These are phyloP conservation scores for Solanum chiquidenum DNA, from an alignment of 257 asterid species.

Conservation along the genomic window DNA sequence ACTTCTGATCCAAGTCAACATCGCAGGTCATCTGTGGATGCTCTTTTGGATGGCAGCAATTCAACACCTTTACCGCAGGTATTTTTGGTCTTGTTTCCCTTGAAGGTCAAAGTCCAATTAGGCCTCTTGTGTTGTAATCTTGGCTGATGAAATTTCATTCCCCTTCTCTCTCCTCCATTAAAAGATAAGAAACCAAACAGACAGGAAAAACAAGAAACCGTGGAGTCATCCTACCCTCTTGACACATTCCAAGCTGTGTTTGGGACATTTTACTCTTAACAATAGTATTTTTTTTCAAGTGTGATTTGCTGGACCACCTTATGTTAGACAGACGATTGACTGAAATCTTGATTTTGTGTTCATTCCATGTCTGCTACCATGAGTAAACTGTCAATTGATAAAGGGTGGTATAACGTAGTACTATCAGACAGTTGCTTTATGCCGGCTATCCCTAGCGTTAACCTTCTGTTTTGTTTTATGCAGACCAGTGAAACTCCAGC, in stretches of 20 bases:
- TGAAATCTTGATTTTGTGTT: neutral
- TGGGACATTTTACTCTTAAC: neutral
- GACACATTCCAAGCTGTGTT: neutral
- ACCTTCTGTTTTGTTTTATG: conserved; percentile 9
- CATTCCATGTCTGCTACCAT: neutral
- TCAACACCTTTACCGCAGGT: conserved; percentile 60
- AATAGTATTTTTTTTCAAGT: neutral
- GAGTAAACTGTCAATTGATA: neutral
- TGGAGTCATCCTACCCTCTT: neutral
- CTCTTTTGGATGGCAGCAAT: conserved; percentile 54
- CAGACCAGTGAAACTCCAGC: conserved; percentile 89
- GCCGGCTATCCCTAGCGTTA: neutral
- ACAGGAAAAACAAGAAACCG: neutral
- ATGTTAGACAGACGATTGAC: neutral
- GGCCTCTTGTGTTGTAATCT: neutral
- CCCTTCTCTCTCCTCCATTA: neutral
- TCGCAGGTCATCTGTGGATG: conserved; percentile 84
- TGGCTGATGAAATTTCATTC: neutral
- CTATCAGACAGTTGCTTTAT: neutral
- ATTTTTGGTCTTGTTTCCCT: neutral
- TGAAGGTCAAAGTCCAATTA: neutral
- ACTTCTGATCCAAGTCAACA: conserved; percentile 56
- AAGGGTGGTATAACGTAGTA: neutral
- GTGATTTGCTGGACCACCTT: neutral
- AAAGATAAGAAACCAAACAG: neutral